phyloP scores from a whole-genome alignment of 2,329 filamentous ascomycete genomes.

The Ophiostoma pallidulum region DNA sequence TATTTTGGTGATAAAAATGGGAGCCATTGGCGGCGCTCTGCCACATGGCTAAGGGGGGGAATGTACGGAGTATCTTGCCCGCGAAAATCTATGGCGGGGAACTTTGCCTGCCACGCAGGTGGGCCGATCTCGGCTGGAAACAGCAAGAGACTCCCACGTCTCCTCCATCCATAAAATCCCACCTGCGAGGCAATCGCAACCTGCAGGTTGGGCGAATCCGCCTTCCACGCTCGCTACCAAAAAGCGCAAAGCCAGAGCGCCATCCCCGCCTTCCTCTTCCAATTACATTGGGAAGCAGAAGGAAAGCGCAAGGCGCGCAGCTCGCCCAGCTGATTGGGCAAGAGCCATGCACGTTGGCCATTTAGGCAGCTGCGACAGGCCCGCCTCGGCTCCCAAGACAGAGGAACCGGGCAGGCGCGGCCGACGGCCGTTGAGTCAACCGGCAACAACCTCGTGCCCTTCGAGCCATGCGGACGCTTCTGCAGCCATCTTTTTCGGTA shows the following conservation, averaged over 20 bases:
- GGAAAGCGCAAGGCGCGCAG: not conserved
- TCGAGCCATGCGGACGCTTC: not conserved
- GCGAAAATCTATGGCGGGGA: constrained; percentile 13
- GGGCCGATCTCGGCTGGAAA: constrained; percentile 15
- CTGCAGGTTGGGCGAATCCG: too few species aligned
- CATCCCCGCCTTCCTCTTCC: too few species aligned
- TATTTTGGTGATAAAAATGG: constrained; percentile 8
- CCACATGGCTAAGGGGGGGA: constrained; percentile 3
- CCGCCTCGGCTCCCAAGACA: too few species aligned
- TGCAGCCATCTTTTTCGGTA: too few species aligned
- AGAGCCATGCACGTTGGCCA: too few species aligned
- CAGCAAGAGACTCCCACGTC: too few species aligned
- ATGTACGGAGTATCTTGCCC: constrained; percentile 9
- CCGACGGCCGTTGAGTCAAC: constrained; percentile 10
- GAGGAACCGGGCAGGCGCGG: too few species aligned
- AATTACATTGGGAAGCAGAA: too few species aligned
- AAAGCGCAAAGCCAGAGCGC: too few species aligned
- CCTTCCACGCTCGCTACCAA: too few species aligned
- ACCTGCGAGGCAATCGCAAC: too few species aligned
- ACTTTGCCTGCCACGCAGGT: constrained; percentile 5
- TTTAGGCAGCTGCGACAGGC: not conserved
- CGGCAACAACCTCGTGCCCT: constrained; percentile 6
- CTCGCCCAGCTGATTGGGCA: not conserved
- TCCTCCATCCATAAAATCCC: too few species aligned
- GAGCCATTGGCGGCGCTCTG: not conserved